These are phyloP conservation scores for Mesembryanthemum crystallinum DNA, from an alignment of 148 eudicot species.

Conservation along the genomic window DNA sequence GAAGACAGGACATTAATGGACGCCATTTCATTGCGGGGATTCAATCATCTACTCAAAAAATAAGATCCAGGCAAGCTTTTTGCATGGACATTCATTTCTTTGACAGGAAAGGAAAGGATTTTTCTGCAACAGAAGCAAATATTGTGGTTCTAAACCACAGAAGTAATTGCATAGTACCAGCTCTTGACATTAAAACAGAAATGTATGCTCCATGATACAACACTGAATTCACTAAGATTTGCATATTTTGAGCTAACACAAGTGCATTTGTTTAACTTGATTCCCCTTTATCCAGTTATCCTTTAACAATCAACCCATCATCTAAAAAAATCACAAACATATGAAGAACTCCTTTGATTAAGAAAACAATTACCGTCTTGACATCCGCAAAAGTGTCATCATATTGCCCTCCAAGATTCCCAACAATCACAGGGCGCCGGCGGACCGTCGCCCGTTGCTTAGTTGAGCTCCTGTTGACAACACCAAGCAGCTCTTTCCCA, in stretches of 20 bases:
- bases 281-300: background rate
- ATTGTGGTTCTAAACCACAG: background rate
- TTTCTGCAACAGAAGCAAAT: constrained; percentile 9
- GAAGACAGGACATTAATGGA: too few relatives aligned
- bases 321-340: background rate
- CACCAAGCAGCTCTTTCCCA: constrained; percentile 27
- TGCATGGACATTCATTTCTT: background rate
- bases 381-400: constrained; percentile 89
- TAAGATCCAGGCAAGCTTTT: background rate
- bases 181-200: too few relatives aligned
- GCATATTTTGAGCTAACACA: background rate
- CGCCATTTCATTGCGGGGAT: background rate
- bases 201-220: background rate
- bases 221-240: background rate
- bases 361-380: constrained; percentile 53
- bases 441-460: constrained; percentile 48
- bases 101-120: background rate
- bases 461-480: constrained; percentile 31
- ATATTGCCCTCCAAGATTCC: constrained; percentile 78
- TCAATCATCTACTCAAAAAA: too few relatives aligned
- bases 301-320: background rate
- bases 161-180: background rate
- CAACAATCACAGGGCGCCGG: constrained; percentile 47
- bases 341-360: background rate
- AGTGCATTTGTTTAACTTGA: background rate